Evolutionary conservation across 1,284 basidiomycete genomes (phyloP).

Genomic region (Rhodotorula glutinis): DNA sequence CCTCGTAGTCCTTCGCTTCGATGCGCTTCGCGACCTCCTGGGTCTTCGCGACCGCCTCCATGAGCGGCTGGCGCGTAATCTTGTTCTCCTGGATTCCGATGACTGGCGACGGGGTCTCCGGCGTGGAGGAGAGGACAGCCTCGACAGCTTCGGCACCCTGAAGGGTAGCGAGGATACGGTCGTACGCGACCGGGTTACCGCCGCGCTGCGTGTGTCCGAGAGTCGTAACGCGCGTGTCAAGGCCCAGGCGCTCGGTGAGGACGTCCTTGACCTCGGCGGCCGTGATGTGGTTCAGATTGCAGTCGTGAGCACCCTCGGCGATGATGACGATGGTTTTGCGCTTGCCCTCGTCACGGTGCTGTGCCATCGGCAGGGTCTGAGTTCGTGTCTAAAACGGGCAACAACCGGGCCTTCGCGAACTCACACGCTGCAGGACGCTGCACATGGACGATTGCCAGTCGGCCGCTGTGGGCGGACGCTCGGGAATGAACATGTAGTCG

Average conservation of each 20-base stretch:
- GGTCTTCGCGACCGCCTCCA: slow-evolving; percentile 91
- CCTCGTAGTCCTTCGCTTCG: slow-evolving; percentile 75
- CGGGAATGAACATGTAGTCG: slow-evolving; percentile 96
- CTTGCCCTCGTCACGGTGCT: slow-evolving; percentile 91
- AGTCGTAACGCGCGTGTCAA: slow-evolving; percentile 97
- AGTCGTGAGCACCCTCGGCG: slow-evolving; percentile 90
- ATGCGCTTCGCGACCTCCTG: slow-evolving; percentile 81
- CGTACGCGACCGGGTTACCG: slow-evolving; percentile 85
- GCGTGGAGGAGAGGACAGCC: slow-evolving; percentile 81
- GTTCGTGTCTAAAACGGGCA: background rate
- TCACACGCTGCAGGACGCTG: slow-evolving; percentile 58
- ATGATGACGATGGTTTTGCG: slow-evolving; percentile 98
- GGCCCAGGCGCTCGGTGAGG: slow-evolving; percentile 75
- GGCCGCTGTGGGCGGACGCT: slow-evolving; percentile 72
- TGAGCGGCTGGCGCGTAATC: slow-evolving; percentile 82
- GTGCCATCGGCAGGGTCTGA: background rate
- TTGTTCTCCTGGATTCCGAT: slow-evolving; percentile 96
- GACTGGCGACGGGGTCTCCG: slow-evolving; percentile 92
- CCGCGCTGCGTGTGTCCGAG: slow-evolving; percentile 96
- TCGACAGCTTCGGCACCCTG: slow-evolving; percentile 94
- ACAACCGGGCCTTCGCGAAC: background rate
- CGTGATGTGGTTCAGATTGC: slow-evolving; percentile 80
- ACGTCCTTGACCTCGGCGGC: slow-evolving; percentile 87
- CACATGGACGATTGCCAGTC: slow-evolving; percentile 94
- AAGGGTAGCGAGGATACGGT: slow-evolving; percentile 88